phyloP scores from a whole-genome alignment of 2,329 filamentous ascomycete genomes.

The Amauroascus verrucosus region DNA sequence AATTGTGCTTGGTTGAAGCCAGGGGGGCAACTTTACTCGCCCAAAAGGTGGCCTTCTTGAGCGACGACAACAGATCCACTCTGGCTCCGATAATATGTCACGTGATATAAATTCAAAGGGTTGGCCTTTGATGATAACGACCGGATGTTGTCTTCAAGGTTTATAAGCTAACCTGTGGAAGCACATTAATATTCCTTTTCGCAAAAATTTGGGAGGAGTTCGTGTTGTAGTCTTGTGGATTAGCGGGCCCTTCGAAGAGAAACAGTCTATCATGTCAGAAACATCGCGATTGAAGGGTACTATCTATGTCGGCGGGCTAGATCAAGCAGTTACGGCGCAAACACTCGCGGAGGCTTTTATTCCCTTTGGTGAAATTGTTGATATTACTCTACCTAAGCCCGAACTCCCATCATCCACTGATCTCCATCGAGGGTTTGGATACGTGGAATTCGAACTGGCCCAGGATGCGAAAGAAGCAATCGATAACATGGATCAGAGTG shows the following conservation, averaged over 20 bases:
- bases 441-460: constrained; percentile 82
- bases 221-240: neutral
- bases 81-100: neutral
- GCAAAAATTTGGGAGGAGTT: neutral
- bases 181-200: too few relatives aligned
- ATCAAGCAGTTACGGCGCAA: constrained; percentile 62
- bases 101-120: neutral
- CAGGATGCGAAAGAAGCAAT: constrained; percentile 89
- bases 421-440: constrained; percentile 83
- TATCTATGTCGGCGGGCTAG: constrained; percentile 81
- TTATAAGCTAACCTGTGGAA: neutral
- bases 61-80: neutral
- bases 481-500: constrained; percentile 97
- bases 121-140: neutral
- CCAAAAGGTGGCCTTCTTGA: constrained; percentile 13
- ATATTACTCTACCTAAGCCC: constrained; percentile 81
- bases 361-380: constrained; percentile 90
- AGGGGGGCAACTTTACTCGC: constrained; percentile 9
- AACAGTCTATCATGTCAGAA: constrained; percentile 59
- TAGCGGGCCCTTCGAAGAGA: constrained; percentile 1
- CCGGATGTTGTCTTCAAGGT: neutral
- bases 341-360: constrained; percentile 85
- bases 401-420: constrained; percentile 70
- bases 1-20: constrained; percentile 7
- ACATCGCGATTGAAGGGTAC: constrained; percentile 76